Percentiles rank a stretch among this genome's conserved stretches.
Evolutionary conservation across 345 rosid genomes (phyloP).

Genomic region (Viola odorata): DNA sequence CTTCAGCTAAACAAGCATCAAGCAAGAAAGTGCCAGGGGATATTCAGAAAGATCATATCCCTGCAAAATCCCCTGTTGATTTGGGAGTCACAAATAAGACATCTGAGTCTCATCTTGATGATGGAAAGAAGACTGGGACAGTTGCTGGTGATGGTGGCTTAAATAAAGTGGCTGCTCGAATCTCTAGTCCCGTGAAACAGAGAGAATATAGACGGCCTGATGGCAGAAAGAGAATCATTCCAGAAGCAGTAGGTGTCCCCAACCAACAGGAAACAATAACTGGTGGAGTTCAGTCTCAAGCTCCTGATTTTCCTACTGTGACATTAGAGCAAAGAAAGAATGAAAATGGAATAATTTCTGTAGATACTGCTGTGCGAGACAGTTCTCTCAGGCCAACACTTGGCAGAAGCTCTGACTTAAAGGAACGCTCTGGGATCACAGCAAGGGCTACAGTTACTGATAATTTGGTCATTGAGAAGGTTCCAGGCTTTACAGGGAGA

Average conservation of each 20-base stretch:
- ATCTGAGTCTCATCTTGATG: constrained; percentile 55
- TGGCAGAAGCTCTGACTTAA: constrained; percentile 46
- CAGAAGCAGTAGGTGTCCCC: constrained; percentile 91
- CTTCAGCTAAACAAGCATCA: constrained; percentile 65
- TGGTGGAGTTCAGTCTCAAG: constrained; percentile 33
- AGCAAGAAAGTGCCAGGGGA: constrained; percentile 55
- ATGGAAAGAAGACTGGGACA: constrained; percentile 39
- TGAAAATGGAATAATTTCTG: constrained; percentile 38
- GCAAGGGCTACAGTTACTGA: constrained; percentile 74
- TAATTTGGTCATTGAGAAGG: constrained; percentile 83
- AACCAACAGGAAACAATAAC: constrained; percentile 48
- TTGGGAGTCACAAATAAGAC: constrained; percentile 37
- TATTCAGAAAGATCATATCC: constrained; percentile 48
- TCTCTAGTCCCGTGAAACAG: constrained; percentile 84
- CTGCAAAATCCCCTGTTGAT: constrained; percentile 50
- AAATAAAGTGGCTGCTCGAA: constrained; percentile 46
- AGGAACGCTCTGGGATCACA: constrained; percentile 70
- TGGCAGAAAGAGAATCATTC: constrained; percentile 97
- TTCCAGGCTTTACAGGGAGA: constrained; percentile 40
- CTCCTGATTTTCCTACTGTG: constrained; percentile 33
- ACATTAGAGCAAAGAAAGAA: constrained; percentile 39
- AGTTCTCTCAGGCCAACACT: constrained; percentile 38
- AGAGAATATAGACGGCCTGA: constrained; percentile 93
- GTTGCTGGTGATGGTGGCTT: constrained; percentile 39
- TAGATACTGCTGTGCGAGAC: constrained; percentile 39